Evolutionary conservation across 352 stramenopile genomes (phyloP).

Genomic region (Pelagophyceae sp.): DNA sequence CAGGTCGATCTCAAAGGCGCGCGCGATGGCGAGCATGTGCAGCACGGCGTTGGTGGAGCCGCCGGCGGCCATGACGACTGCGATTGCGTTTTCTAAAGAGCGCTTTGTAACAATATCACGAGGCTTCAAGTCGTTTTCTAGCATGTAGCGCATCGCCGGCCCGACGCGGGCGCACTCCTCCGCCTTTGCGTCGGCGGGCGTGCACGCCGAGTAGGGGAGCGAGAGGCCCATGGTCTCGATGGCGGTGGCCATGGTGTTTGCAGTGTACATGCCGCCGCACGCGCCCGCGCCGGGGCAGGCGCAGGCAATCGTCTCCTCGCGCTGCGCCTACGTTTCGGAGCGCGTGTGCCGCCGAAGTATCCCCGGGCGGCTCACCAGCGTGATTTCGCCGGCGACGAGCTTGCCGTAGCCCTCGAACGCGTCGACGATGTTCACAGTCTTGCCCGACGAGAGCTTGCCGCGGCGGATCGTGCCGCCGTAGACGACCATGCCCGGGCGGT

Average conservation of each 20-base stretch:
- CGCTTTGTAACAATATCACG: constrained; percentile 68
- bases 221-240: constrained; percentile 65
- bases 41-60: constrained; percentile 76
- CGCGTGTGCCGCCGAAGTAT: too few relatives aligned
- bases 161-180: constrained; percentile 28
- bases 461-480: constrained; percentile 76
- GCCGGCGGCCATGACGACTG: constrained; percentile 66
- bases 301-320: constrained; percentile 56
- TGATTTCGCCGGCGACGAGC: constrained; percentile 56
- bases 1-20: constrained; percentile 55
- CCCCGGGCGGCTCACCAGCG: too few relatives aligned
- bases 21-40: constrained; percentile 76
- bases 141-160: constrained; percentile 52
- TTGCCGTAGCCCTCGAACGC: constrained; percentile 76
- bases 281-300: constrained; percentile 73
- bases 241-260: constrained; percentile 85
- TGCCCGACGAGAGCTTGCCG: constrained; percentile 40
- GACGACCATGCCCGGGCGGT: constrained; percentile 79
- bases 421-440: constrained; percentile 72
- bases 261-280: constrained; percentile 87
- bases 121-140: constrained; percentile 71
- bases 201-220: constrained; percentile 75
- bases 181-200: constrained; percentile 57
- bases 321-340: too few relatives aligned
- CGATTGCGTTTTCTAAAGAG: constrained; percentile 75